phyloP scores from a whole-genome alignment of 495 filamentous ascomycete genomes.

The Aspergillus kassunensis region DNA sequence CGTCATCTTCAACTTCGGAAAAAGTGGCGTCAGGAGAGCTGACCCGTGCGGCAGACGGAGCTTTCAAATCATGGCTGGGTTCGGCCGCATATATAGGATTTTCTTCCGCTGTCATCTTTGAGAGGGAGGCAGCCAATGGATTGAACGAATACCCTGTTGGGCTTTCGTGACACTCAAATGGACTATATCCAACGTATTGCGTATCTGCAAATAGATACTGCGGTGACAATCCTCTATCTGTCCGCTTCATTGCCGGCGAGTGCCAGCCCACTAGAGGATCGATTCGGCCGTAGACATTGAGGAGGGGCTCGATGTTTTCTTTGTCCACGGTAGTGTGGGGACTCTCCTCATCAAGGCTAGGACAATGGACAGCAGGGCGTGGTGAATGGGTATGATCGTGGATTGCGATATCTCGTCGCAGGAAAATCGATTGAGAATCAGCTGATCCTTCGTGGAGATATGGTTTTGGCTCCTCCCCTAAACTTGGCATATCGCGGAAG shows the following conservation, averaged over 20 bases:
- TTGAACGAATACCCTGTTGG: conserved; percentile 33
- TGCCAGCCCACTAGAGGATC: conserved; percentile 27
- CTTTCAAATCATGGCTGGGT: conserved; percentile 44
- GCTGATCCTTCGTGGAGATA: conserved; percentile 16
- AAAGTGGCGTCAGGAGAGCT: conserved; percentile 69
- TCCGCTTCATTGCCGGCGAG: conserved; percentile 29
- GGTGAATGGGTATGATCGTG: conserved; percentile 11
- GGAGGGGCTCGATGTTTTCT: conserved; percentile 45
- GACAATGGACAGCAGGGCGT: conserved; percentile 9
- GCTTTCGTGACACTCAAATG: conserved; percentile 24
- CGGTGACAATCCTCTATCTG: conserved; percentile 26
- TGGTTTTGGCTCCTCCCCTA: conserved; percentile 13
- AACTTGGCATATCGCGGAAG: conserved; percentile 30
- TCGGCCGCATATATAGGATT: conserved; percentile 68
- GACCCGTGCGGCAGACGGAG: conserved; percentile 16
- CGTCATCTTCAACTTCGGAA: conserved; percentile 65
- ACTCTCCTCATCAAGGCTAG: conserved; percentile 4
- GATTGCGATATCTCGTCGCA: conserved; percentile 9
- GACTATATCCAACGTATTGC: conserved; percentile 28
- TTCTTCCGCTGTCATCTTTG: conserved; percentile 56
- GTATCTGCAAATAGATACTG: conserved; percentile 32
- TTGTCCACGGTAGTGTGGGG: conserved; percentile 20
- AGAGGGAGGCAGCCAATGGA: conserved; percentile 33
- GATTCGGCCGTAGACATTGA: conserved; percentile 31
- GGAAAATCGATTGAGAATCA: conserved; percentile 23